These are phyloP conservation scores for Calonectria multiphialidica DNA, from an alignment of 2,329 filamentous ascomycete genomes.

Conservation along the genomic window DNA sequence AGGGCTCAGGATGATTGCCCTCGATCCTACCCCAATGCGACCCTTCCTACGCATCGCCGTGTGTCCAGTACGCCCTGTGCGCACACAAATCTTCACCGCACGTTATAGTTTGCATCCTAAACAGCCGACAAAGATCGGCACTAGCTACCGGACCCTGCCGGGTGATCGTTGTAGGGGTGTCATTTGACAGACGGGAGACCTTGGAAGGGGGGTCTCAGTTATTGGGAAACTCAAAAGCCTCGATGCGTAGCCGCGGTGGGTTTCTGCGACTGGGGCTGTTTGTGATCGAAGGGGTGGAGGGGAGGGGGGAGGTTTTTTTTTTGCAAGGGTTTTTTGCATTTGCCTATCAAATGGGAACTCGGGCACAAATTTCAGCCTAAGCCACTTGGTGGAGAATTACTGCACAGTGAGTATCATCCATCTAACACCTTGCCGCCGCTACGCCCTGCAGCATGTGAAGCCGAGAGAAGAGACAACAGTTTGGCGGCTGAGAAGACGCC, in stretches of 20 bases:
- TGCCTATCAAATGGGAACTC: neutral
- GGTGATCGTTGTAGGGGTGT: conserved; percentile 10
- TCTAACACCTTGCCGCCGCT: neutral
- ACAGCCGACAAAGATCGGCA: conserved; percentile 5
- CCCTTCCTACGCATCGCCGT: neutral
- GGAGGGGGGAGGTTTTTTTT: too few species aligned
- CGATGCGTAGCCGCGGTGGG: neutral
- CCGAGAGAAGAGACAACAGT: neutral
- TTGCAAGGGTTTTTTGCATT: neutral
- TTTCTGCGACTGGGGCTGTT: neutral
- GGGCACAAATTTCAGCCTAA: conserved; percentile 4
- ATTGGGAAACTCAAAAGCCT: neutral
- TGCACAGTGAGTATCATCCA: neutral
- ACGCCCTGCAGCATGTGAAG: neutral
- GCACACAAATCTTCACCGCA: neutral
- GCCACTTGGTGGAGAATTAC: neutral
- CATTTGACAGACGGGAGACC: conserved; percentile 3
- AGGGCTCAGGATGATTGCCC: neutral
- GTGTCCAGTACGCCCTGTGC: neutral
- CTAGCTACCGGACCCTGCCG: conserved; percentile 10
- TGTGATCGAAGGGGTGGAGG: neutral
- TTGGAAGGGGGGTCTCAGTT: neutral
- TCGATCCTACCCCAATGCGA: neutral
- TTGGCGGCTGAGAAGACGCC: neutral
- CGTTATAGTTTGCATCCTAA: conserved; percentile 8